Evolutionary conservation across 192 early-diverging fungal species (phyloP), one percentile per base, ranked within the genome.

Genomic region (Umbelopsis vinacea): DNA sequence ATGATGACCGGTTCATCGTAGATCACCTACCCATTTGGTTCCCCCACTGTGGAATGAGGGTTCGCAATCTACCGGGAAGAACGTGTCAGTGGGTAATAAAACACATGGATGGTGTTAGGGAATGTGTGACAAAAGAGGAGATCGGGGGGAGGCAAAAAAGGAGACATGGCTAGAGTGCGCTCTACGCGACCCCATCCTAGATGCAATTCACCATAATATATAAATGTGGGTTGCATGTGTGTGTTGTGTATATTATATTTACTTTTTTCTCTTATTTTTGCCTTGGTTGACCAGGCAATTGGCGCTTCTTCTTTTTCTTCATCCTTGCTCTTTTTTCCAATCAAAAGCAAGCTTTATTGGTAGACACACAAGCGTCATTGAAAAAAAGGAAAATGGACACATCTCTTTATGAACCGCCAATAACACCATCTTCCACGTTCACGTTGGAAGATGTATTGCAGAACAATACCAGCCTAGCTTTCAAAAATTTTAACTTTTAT

Each of bases 401-500:
- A 19, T 35, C 57, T 12, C 15, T 63, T 3, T 63, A 63, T 33
- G 57, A 63, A 19, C 57, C 57, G 6, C 33, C 57, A 29, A 63
- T 37, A 63, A 19, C 26, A 63, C 4, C 29, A 29, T 14, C 57
- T 0, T 26, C 57, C 15, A 15, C 54, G 6, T 29, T 63, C 57
- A 63, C 57, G 2, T 11, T 63, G 57, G 57, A 63, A 37, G 57
- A 63, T 17, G 12, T 63, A 38, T 63, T 63, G 26, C 17, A 17
- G 12, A 63, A 63, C 35, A 63, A 63, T 63, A 37, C 57, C 26
- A 63, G 29, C 15, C 15, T 63, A 11, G 57, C 73, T 0, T 67
- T 79, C 24, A 29, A 70, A 15, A 40, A 54, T 24, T 79, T 79
- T 69, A 69, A 55, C 0, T 47, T 68, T 8, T 81, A 73, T 46